Percentiles rank a stretch among this genome's conserved stretches.
phyloP scores from a whole-genome alignment of 2,329 filamentous ascomycete species.

The Berkeleyomyces basicola region DNA sequence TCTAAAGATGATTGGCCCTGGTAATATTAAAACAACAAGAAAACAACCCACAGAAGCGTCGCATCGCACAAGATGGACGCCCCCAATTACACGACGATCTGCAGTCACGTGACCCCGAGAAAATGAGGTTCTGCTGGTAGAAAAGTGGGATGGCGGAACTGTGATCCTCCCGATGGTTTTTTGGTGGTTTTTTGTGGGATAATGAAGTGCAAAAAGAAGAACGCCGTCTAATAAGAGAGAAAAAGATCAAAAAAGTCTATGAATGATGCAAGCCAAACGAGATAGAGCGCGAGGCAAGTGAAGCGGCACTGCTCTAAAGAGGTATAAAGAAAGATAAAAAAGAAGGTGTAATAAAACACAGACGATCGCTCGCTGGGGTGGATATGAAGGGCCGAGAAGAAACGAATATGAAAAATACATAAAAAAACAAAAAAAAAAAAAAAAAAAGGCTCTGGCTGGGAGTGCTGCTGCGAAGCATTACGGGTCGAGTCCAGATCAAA shows the following conservation, averaged over 20 bases:
- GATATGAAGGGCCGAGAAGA: slow-evolving; percentile 1
- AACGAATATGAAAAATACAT: background rate
- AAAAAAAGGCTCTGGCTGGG: slow-evolving; percentile 1
- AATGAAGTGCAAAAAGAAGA: background rate
- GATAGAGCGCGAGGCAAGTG: background rate
- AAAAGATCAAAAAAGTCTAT: background rate
- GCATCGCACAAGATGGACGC: background rate
- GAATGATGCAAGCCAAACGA: background rate
- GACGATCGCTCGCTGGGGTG: background rate
- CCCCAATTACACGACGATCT: background rate
- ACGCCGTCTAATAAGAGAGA: slow-evolving; percentile 5
- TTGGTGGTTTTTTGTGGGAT: background rate
- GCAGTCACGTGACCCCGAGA: background rate
- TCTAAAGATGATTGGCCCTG: background rate
- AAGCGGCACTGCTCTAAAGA: background rate
- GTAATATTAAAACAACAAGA: background rate
- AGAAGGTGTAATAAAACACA: background rate
- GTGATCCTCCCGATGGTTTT: slow-evolving; percentile 1
- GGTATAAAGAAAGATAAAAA: slow-evolving; percentile 4
- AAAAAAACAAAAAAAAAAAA: background rate
- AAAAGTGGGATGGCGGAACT: background rate
- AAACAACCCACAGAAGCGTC: background rate
- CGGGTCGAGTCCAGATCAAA: background rate
- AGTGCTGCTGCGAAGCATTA: slow-evolving; percentile 1
- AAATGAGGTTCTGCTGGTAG: slow-evolving; percentile 1